Percentiles rank a stretch among this genome's conserved stretches.
Evolutionary conservation across 305 asterid genomes (phyloP).

Genomic region (Fraxinus baroniana): DNA sequence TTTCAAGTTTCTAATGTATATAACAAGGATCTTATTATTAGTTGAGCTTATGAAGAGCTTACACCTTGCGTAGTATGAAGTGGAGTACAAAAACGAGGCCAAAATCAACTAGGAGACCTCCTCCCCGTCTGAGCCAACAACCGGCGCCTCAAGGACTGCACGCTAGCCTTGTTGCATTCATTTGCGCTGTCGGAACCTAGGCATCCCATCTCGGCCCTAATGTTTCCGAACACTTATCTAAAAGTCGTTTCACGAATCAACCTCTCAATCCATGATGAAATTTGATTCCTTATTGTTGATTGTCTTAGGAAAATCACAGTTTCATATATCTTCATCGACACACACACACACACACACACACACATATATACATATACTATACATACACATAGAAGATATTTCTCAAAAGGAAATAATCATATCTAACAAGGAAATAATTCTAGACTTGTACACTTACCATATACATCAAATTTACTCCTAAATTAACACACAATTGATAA

Average conservation of each 20-base stretch:
- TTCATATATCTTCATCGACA: background rate
- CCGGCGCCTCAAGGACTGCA: background rate
- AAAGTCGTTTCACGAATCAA: background rate
- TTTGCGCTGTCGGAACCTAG: background rate
- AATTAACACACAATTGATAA: background rate
- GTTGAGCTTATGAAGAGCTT: background rate
- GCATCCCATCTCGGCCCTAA: background rate
- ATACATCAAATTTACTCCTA: background rate
- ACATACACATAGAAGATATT: background rate
- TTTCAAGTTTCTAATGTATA: background rate
- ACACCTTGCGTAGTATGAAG: background rate
- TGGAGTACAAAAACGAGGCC: background rate
- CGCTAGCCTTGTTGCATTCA: background rate
- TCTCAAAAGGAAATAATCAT: background rate
- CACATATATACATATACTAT: too few species aligned
- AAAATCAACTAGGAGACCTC: background rate
- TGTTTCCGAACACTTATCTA: background rate
- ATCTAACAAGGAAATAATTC: background rate
- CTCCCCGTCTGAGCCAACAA: background rate
- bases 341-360: too few species aligned
- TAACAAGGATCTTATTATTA: background rate
- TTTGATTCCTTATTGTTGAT: background rate
- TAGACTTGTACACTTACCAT: background rate
- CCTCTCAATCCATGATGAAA: background rate
- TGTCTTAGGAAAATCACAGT: background rate